These are phyloP conservation scores for Penicillium argentinense DNA, from an alignment of 495 filamentous ascomycete genomes.

Conservation along the genomic window DNA sequence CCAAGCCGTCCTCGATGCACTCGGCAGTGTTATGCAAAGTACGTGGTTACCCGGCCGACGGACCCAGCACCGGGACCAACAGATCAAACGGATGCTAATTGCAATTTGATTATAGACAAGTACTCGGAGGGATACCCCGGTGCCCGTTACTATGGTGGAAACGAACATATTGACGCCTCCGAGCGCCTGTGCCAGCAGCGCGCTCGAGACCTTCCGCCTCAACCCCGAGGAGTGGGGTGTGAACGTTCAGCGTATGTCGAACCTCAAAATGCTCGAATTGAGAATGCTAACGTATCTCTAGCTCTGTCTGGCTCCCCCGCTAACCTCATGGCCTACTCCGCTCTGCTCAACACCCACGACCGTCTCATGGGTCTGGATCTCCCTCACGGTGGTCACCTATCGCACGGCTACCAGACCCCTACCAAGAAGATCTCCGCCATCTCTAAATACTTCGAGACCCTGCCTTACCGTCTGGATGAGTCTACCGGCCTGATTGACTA, in stretches of 20 bases:
- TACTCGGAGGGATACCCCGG: slow-evolving; percentile 99
- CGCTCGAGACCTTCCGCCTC: slow-evolving; percentile 81
- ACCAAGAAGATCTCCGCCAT: slow-evolving; percentile 98
- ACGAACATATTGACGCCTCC: slow-evolving; percentile 89
- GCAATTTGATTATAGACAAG: slow-evolving; percentile 64
- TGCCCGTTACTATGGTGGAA: slow-evolving; percentile 95
- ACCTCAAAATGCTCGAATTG: background rate
- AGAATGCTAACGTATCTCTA: slow-evolving; percentile 36
- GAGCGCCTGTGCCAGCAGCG: slow-evolving; percentile 87
- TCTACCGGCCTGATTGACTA: slow-evolving; percentile 94
- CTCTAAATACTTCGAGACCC: slow-evolving; percentile 97
- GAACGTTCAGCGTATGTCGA: slow-evolving; percentile 82
- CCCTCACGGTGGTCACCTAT: slow-evolving; percentile 94
- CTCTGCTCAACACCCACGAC: slow-evolving; percentile 87
- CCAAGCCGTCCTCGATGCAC: slow-evolving; percentile 90
- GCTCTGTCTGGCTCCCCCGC: slow-evolving; percentile 94
- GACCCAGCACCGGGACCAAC: no score
- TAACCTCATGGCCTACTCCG: slow-evolving; percentile 94
- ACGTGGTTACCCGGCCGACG: slow-evolving; percentile 35
- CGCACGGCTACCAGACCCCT: slow-evolving; percentile 96
- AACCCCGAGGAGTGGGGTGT: slow-evolving; percentile 91
- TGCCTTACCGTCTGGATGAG: slow-evolving; percentile 91
- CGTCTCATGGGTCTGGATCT: slow-evolving; percentile 96
- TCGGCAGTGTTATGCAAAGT: slow-evolving; percentile 99
- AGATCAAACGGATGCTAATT: slow-evolving; percentile 9